Base-by-base conservation (phyloP, 148 eudicot genomes). In the Linanthus parryae region DNA sequence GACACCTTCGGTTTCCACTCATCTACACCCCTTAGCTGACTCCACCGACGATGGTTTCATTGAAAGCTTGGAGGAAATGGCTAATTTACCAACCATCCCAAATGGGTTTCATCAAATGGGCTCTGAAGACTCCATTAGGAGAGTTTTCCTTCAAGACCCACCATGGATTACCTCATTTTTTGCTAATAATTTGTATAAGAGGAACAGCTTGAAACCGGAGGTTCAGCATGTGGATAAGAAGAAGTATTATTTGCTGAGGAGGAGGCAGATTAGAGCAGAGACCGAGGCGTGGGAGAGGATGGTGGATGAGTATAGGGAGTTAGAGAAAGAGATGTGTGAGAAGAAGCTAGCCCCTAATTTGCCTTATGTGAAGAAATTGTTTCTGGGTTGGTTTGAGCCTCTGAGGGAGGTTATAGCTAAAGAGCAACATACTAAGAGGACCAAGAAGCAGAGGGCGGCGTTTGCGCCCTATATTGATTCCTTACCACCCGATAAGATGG, bases 311-410 rank as follows among this genome's bases (percentile, higher is more conserved):
- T 89, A 85, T 49, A 71, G 83, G 48, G 88, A 77, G 35, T 63
- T 89, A 59, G 81, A 73, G 61, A 85, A 65, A 45, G 97, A 75
- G 17, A 89, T 89, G 97, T 79, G 82, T 64, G 88, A 85, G 66
- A 89, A 65, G 54, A 80, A 85, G 57, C 64, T 89, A 56, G 97
- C 88, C 28, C 97, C 95, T 5, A 77, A 85, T 76, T 70, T 89
- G 76, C 97, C 97, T 48, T 81, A 77, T 40, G 82, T 85, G 2
- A 89, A 85, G 73, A 72, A 81, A 19, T 45, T 89, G 75, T 75
- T 89, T 47, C 45, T 85, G 48, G 90, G 85, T 45, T 89, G 97
- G 97, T 85, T 89, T 57, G 87, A 85, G 81, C 97, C 97, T 1
- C 58, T 89, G 57, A 89, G 76, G 54, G 75, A 62, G 17, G 97